Conservation (phyloP, 2,329 filamentous ascomycete species). For the Fusarium sp. region DNA sequence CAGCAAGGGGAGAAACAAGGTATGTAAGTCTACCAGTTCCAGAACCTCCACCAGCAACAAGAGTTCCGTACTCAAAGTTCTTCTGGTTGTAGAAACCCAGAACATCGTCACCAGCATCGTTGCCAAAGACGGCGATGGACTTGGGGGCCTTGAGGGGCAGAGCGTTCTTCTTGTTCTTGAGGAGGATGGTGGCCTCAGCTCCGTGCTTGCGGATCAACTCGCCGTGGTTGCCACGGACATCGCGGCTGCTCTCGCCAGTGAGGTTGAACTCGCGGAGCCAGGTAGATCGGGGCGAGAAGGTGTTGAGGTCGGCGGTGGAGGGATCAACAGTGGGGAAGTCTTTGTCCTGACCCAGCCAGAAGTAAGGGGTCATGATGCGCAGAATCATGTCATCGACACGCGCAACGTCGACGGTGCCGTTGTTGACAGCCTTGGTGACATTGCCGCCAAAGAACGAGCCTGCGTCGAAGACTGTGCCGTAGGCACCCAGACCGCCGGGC, state of each 20-base stretch:
- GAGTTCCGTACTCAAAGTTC: conserved; percentile 72
- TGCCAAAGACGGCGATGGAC: conserved; percentile 70
- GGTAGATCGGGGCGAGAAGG: conserved; percentile 64
- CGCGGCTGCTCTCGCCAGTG: conserved; percentile 68
- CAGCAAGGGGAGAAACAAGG: conserved; percentile 55
- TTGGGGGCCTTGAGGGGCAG: conserved; percentile 73
- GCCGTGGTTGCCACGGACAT: conserved; percentile 69
- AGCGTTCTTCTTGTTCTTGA: conserved; percentile 78
- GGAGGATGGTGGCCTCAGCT: conserved; percentile 73
- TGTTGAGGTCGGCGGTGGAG: conserved; percentile 65
- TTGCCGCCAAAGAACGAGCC: conserved; percentile 63
- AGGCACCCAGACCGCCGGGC: conserved; percentile 60
- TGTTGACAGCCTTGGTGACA: conserved; percentile 63
- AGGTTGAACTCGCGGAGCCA: conserved; percentile 60
- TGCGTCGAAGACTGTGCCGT: conserved; percentile 49
- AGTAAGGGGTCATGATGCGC: conserved; percentile 71
- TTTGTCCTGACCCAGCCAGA: conserved; percentile 64
- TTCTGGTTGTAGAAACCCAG: conserved; percentile 77
- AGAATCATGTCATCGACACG: conserved; percentile 64
- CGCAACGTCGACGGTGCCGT: conserved; percentile 59
- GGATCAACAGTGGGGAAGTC: conserved; percentile 61
- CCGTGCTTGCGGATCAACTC: conserved; percentile 70
- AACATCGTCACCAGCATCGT: conserved; percentile 67
- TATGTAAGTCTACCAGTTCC: conserved; percentile 58
- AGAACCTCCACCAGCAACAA: conserved; percentile 72